These are phyloP conservation scores for Halophytophthora batemanensis DNA, from an alignment of 352 stramenopile species.

Conservation along the genomic window DNA sequence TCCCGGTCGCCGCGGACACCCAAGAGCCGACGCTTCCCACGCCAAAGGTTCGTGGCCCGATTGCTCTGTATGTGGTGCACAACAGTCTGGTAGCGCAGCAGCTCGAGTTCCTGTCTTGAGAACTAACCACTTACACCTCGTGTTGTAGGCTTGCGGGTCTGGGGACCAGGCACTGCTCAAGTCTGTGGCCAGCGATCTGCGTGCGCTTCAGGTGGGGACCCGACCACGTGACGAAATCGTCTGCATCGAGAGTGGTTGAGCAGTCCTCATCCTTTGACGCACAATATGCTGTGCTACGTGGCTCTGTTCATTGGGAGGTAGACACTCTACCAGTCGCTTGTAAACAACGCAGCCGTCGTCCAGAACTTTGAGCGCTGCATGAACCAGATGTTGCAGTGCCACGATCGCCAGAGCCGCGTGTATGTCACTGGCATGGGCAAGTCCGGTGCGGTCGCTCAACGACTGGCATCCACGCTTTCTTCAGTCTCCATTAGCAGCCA, in stretches of 20 bases:
- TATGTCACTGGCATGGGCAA: conserved; percentile 82
- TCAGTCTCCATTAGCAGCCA: conserved; percentile 74
- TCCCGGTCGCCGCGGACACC: too few species aligned
- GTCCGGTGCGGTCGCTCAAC: conserved; percentile 67
- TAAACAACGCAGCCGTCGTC: conserved; percentile 18
- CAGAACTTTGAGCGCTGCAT: conserved; percentile 31
- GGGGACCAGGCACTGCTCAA: conserved; percentile 11
- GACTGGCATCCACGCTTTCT: conserved; percentile 65
- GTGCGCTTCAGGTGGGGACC: conserved; percentile 21
- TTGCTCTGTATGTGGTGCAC: too few species aligned
- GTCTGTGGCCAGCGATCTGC: conserved; percentile 32
- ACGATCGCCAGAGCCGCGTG: conserved; percentile 39
- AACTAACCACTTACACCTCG: too few species aligned
- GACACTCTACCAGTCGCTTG: conserved; percentile 38
- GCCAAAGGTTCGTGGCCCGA: too few species aligned
- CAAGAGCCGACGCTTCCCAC: too few species aligned
- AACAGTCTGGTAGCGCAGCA: too few species aligned
- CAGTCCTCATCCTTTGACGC: not conserved
- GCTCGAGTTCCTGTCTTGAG: too few species aligned
- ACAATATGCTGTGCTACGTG: not conserved
- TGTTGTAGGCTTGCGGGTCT: too few species aligned
- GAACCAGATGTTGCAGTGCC: conserved; percentile 38
- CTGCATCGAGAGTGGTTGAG: not conserved
- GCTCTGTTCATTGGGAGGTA: conserved; percentile 7
- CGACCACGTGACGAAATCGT: not conserved